Percentiles rank a stretch among this genome's conserved stretches.
phyloP scores from a whole-genome alignment of 2,329 filamentous ascomycete genomes.

The Aspergillus thermomutatus region DNA sequence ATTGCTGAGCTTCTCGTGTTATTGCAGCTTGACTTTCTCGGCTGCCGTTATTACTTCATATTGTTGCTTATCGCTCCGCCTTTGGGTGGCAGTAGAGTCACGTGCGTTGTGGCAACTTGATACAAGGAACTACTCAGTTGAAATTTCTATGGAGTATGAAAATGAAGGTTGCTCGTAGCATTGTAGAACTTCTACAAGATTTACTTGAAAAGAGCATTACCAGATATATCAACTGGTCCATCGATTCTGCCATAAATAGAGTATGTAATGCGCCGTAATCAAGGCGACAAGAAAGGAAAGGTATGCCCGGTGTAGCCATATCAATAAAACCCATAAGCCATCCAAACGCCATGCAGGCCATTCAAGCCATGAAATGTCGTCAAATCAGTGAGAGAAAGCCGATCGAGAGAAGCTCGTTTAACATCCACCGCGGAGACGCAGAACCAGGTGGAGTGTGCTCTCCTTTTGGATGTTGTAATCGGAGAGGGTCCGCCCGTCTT shows the following conservation, averaged over 20 bases:
- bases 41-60: conserved; percentile 1
- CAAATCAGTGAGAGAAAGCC: conserved; percentile 14
- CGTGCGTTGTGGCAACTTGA: conserved; percentile 6
- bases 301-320: conserved; percentile 21
- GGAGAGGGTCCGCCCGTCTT: conserved; percentile 50
- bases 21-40: conserved; percentile 7
- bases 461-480: conserved; percentile 61
- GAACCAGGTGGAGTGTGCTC: conserved; percentile 61
- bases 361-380: conserved; percentile 27
- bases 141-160: too few relatives aligned
- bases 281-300: conserved; percentile 18
- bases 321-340: conserved; percentile 23
- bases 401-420: conserved; percentile 27
- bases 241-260: conserved; percentile 13
- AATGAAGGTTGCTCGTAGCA: not conserved
- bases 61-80: conserved; percentile 1
- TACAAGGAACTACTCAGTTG: not conserved
- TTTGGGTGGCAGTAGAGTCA: conserved; percentile 1
- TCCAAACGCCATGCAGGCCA: conserved; percentile 39
- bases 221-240: conserved; percentile 2
- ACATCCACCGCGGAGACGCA: conserved; percentile 40
- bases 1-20: conserved; percentile 12
- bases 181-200: not conserved
- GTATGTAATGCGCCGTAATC: conserved; percentile 17
- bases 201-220: not conserved